Evolutionary conservation across 176 grass and related monocot genomes (phyloP).

Genomic region (Hordeum marinum): DNA sequence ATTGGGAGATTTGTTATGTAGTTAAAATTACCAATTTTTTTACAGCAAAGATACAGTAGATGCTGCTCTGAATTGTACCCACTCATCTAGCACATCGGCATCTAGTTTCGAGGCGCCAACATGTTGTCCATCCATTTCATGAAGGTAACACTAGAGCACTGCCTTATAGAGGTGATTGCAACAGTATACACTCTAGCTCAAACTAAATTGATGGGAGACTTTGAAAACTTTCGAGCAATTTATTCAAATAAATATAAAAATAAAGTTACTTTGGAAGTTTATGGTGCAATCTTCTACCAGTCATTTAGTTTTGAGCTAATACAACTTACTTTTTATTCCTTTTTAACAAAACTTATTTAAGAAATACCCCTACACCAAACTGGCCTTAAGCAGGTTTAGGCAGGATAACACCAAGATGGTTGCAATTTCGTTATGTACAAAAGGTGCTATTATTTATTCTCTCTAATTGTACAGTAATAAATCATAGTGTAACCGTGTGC

Average conservation of each 20-base stretch:
- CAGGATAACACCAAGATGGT: background rate
- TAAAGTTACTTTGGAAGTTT: background rate
- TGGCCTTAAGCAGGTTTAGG: background rate
- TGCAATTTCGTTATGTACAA: background rate
- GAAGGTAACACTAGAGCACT: too few relatives aligned
- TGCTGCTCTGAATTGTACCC: background rate
- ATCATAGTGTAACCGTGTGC: background rate
- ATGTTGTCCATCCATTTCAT: too few relatives aligned
- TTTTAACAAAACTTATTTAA: background rate
- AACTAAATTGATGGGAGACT: too few relatives aligned
- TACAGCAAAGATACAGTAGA: background rate
- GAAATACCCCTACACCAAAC: background rate
- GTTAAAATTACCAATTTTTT: background rate
- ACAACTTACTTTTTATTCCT: background rate
- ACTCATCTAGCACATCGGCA: background rate
- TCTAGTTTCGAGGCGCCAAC: too few relatives aligned
- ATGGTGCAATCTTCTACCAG: background rate
- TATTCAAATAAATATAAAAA: background rate
- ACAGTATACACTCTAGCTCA: too few relatives aligned
- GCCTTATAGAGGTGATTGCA: background rate
- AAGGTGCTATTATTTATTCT: background rate
- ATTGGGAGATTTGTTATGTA: too few relatives aligned
- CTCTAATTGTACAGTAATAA: background rate
- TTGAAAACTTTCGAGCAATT: background rate
- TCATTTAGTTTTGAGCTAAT: background rate